phyloP scores from a whole-genome alignment of 2,329 filamentous ascomycete species.

The Penicillium sp. region DNA sequence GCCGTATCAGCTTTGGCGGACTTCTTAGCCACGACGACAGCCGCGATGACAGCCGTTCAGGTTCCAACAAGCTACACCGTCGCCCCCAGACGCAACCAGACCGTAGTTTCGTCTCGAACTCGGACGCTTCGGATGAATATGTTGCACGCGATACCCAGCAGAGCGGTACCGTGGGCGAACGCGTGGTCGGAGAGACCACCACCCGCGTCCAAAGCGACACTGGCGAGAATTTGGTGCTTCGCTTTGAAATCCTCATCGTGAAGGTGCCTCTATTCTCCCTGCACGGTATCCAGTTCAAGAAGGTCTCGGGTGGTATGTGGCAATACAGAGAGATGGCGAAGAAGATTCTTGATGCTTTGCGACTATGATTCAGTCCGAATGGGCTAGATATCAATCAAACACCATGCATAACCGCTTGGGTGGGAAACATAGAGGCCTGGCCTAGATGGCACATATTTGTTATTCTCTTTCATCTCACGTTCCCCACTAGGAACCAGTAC shows the following conservation, averaged over 20 bases:
- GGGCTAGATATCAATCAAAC: not conserved
- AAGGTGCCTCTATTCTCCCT: slow-evolving; percentile 91
- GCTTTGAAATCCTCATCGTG: slow-evolving; percentile 96
- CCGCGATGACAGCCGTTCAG: slow-evolving; percentile 58
- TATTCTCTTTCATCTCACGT: not conserved
- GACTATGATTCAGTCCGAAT: slow-evolving; percentile 56
- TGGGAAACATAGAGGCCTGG: slow-evolving; percentile 10
- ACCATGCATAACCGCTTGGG: not conserved
- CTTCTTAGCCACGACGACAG: slow-evolving; percentile 67
- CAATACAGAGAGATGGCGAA: slow-evolving; percentile 99
- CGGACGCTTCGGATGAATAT: slow-evolving; percentile 81
- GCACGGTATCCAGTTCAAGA: slow-evolving; percentile 98
- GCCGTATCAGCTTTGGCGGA: slow-evolving; percentile 82
- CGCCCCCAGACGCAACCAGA: slow-evolving; percentile 55
- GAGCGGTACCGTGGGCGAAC: slow-evolving; percentile 52
- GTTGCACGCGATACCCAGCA: slow-evolving; percentile 46
- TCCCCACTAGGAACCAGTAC: not conserved
- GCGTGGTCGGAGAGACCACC: slow-evolving; percentile 79
- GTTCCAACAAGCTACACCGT: slow-evolving; percentile 45
- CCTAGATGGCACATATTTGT: not conserved
- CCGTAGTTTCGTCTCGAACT: slow-evolving; percentile 75
- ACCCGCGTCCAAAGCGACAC: slow-evolving; percentile 90
- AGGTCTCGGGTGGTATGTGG: slow-evolving; percentile 92
- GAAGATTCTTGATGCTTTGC: slow-evolving; percentile 83
- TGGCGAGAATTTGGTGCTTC: slow-evolving; percentile 77